Evolutionary conservation across 2,329 filamentous ascomycete genomes (phyloP).

Genomic region (Neonectria sp.): DNA sequence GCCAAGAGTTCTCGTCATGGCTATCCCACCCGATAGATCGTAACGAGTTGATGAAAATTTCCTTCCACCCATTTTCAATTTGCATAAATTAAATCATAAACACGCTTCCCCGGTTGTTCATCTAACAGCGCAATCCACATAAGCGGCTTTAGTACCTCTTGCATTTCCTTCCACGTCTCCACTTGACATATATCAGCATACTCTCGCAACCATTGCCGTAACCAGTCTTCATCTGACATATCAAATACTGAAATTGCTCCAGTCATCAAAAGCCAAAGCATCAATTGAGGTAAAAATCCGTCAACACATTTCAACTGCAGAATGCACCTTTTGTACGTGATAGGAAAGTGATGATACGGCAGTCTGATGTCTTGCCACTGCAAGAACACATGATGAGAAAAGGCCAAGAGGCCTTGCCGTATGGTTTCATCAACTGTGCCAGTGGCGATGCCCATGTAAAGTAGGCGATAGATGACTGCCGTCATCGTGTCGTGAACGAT

Average conservation of each 20-base stretch:
- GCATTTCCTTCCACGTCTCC: slow-evolving; percentile 18
- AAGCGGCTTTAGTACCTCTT: slow-evolving; percentile 16
- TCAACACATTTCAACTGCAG: not conserved
- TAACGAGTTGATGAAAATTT: too few relatives aligned
- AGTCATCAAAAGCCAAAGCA: slow-evolving; percentile 25
- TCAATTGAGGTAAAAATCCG: slow-evolving; percentile 3
- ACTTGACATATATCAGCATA: not conserved
- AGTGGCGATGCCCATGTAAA: slow-evolving; percentile 50
- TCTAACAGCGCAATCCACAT: slow-evolving; percentile 24
- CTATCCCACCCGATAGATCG: too few relatives aligned
- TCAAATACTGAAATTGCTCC: slow-evolving; percentile 16
- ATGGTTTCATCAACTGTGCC: slow-evolving; percentile 53
- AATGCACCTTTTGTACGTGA: slow-evolving; percentile 3
- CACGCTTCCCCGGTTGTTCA: slow-evolving; percentile 10
- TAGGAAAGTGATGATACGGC: slow-evolving; percentile 9
- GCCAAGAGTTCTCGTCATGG: too few relatives aligned
- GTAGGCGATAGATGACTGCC: slow-evolving; percentile 58
- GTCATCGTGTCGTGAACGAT: slow-evolving; percentile 51
- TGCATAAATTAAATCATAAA: slow-evolving; percentile 4
- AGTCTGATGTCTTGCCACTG: slow-evolving; percentile 51
- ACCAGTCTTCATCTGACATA: slow-evolving; percentile 11
- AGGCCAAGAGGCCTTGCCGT: slow-evolving; percentile 57
- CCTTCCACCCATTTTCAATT: too few relatives aligned
- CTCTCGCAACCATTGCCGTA: not conserved
- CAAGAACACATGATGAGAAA: slow-evolving; percentile 57